phyloP scores from a whole-genome alignment of 2,329 filamentous ascomycete genomes.

The Cladophialophora exuberans region DNA sequence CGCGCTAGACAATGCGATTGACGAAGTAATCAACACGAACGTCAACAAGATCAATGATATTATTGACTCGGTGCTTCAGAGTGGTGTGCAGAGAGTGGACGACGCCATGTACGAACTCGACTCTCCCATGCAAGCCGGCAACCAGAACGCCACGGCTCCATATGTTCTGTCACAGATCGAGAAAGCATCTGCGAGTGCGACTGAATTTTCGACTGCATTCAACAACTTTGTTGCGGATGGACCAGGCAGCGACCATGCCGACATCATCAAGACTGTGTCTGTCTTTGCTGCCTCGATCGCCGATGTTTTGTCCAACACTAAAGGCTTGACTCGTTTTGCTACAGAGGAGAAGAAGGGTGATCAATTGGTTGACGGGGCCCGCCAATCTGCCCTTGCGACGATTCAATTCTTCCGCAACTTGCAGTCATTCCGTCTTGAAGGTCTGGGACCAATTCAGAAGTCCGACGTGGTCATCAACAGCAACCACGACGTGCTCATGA shows the following conservation, averaged over 20 bases:
- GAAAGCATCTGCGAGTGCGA: slow-evolving; percentile 90
- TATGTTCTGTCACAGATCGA: slow-evolving; percentile 97
- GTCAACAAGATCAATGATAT: slow-evolving; percentile 95
- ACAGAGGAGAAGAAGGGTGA: slow-evolving; percentile 95
- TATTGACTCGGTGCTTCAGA: slow-evolving; percentile 93
- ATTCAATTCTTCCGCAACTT: slow-evolving; percentile 94
- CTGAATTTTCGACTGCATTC: slow-evolving; percentile 96
- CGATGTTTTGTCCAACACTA: slow-evolving; percentile 94
- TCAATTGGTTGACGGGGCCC: slow-evolving; percentile 77
- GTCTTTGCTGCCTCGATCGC: slow-evolving; percentile 85
- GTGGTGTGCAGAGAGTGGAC: slow-evolving; percentile 89
- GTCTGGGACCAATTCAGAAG: slow-evolving; percentile 87
- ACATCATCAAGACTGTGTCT: slow-evolving; percentile 91
- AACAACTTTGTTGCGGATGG: slow-evolving; percentile 99
- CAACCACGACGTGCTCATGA: slow-evolving; percentile 94
- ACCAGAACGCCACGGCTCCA: slow-evolving; percentile 93
- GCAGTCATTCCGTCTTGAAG: slow-evolving; percentile 90
- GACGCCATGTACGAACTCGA: slow-evolving; percentile 97
- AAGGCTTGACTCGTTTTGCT: slow-evolving; percentile 88
- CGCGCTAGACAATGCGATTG: slow-evolving; percentile 86
- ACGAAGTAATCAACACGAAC: slow-evolving; percentile 82
- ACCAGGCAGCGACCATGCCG: slow-evolving; percentile 83
- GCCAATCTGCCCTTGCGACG: slow-evolving; percentile 81
- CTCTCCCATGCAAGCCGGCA: slow-evolving; percentile 96
- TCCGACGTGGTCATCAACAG: slow-evolving; percentile 97